Base-by-base conservation (phyloP, 2,329 filamentous ascomycete genomes). In the Byssochlamys sp. region DNA sequence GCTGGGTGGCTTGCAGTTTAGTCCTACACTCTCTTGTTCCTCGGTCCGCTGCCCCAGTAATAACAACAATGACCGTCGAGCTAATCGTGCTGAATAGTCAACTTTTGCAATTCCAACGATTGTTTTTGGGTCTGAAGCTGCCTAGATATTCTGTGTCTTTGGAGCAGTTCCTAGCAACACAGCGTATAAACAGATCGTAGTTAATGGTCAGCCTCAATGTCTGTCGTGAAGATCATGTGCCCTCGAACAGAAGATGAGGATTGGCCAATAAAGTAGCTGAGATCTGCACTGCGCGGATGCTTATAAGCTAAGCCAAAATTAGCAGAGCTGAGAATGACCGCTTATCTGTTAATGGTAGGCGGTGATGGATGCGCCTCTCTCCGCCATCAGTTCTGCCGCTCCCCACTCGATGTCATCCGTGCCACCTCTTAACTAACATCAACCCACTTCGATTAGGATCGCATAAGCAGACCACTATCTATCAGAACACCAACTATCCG, bases 1-100 rank as follows among this genome's bases (percentile, higher is more conserved):
- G 68, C 62, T 70, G 39, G 50, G 60, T 60, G 63, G 55, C 53
- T 53, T 49, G 35, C 31, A 58, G 14, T n/a, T 25, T 27, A n/a
- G 39, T 24, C 39, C 39, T 45, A 45, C 39, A 45, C 14, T 45
- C 39, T 45, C 49, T 14, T 27, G 49, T 54, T 25, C 45, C 54
- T 56, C 58, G 35, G 39, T 62, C 62, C 61, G 62, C 53, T 14
- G 53, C 19, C 25, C 25, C 25, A 25, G 26, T 26, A 25, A 26
- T n/a, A 7, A 25, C 48, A 29, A 25, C 48, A 29, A 29, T 29
- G 28, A 29, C 28, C 9, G 48, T 14, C 6, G n/a, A 26, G 10
- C 11, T 25, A 51, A 6, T 19, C 6, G 6, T 51, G 49, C 26
- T 28, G 10, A 51, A 28, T 26, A 14, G 4, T 45, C 39, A n/a